Evolutionary conservation across 2,329 filamentous ascomycete species (phyloP).

Genomic region (Beauveria sp.): DNA sequence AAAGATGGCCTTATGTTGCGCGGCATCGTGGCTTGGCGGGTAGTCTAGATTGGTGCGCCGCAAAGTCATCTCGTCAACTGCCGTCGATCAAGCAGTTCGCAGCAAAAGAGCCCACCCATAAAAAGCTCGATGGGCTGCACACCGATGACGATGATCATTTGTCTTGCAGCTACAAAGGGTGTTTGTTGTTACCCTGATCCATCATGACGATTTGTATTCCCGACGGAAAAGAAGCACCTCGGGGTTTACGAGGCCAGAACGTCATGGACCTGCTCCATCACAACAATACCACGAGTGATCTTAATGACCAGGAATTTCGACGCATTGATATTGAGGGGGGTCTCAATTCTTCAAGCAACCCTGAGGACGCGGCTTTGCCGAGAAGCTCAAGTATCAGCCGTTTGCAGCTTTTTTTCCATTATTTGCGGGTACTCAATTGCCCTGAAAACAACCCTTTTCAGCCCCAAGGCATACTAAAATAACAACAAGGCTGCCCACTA

Average conservation of each 20-base stretch:
- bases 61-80: not conserved
- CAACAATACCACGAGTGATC: not conserved
- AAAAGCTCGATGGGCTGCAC: not conserved
- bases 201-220: too few relatives aligned
- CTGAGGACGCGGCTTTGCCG: not conserved
- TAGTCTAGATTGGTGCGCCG: not conserved
- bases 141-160: not conserved
- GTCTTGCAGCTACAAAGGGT: too few relatives aligned
- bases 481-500: too few relatives aligned
- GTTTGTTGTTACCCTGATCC: too few relatives aligned
- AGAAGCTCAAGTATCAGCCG: not conserved
- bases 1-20: not conserved
- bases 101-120: not conserved
- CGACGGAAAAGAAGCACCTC: too few relatives aligned
- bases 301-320: not conserved
- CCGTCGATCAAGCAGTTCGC: not conserved
- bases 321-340: not conserved
- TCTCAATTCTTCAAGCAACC: not conserved
- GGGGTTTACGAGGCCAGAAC: not conserved
- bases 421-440: too few relatives aligned
- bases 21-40: not conserved
- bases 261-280: not conserved
- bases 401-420: too few relatives aligned
- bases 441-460: too few relatives aligned
- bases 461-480: too few relatives aligned